Evolutionary conservation across 2,329 filamentous ascomycete genomes (phyloP).

Genomic region (Arthrobotrys entomopaga): DNA sequence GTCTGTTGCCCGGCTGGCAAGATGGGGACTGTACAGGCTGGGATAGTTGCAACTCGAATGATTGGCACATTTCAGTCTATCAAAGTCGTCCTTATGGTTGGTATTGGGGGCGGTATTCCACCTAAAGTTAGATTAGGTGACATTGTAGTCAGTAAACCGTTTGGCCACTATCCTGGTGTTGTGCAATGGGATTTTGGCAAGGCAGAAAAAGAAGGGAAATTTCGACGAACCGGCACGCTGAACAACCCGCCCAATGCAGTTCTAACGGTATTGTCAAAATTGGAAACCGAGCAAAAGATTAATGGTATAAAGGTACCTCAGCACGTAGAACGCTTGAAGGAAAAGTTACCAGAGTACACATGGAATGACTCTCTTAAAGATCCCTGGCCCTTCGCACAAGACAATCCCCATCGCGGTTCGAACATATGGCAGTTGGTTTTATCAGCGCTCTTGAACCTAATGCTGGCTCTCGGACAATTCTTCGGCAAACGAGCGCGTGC

Average conservation of each 20-base stretch:
- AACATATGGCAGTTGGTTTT: neutral
- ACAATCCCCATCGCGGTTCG: too few species aligned
- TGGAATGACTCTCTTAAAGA: conserved; percentile 8
- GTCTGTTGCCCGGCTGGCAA: conserved; percentile 3
- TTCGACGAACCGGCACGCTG: conserved; percentile 10
- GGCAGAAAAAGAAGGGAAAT: conserved; percentile 1
- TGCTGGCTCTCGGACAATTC: neutral
- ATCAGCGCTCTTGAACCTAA: neutral
- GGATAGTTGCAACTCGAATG: conserved; percentile 6
- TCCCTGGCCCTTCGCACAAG: neutral
- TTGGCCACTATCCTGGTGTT: neutral
- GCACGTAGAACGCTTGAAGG: neutral
- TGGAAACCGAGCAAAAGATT: neutral
- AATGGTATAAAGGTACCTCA: neutral
- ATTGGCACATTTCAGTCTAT: neutral
- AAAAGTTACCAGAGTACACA: neutral
- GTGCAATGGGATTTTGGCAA: conserved; percentile 25
- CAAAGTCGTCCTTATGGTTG: conserved; percentile 8
- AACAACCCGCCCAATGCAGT: conserved; percentile 25
- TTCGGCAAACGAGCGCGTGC: neutral
- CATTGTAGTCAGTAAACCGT: neutral
- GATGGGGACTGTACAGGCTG: neutral
- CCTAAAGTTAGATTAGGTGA: conserved; percentile 11
- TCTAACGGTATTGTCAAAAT: conserved; percentile 15
- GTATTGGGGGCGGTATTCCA: conserved; percentile 4